Evolutionary conservation across 352 stramenopile genomes (phyloP).

Genomic region (Phytophthora uliginosa): DNA sequence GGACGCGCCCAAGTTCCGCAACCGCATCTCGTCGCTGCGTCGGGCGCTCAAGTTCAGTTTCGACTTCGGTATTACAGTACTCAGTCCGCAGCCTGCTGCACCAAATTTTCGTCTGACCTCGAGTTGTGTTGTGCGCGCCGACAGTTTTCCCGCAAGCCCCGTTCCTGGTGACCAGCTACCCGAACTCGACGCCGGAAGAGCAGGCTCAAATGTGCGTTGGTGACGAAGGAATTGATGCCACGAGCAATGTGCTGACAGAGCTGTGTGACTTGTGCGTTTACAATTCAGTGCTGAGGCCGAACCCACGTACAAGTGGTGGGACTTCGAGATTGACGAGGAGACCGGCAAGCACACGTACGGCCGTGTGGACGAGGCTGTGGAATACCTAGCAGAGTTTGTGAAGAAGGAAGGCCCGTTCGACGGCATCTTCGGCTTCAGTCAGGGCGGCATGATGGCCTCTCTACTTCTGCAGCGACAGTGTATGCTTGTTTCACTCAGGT

Average conservation of each 20-base stretch:
- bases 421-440: constrained; percentile 85
- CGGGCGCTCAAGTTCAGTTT: constrained; percentile 79
- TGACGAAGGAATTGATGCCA: not conserved
- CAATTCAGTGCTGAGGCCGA: constrained; percentile 36
- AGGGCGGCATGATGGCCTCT: constrained; percentile 76
- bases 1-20: constrained; percentile 74
- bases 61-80: constrained; percentile 69
- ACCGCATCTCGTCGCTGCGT: constrained; percentile 75
- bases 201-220: constrained; percentile 45
- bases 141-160: constrained; percentile 76
- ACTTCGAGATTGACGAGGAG: constrained; percentile 61
- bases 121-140: not conserved
- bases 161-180: constrained; percentile 72
- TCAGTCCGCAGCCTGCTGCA: too few species aligned
- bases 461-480: constrained; percentile 71
- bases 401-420: constrained; percentile 83
- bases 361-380: constrained; percentile 68
- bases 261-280: not conserved
- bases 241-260: not conserved
- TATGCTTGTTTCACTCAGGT: constrained; percentile 17
- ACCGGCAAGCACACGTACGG: constrained; percentile 59
- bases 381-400: constrained; percentile 67
- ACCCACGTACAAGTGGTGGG: constrained; percentile 79
- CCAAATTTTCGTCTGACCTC: not conserved
- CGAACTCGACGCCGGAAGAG: constrained; percentile 49